A percentile compares a stretch with the other conserved stretches of the same genome.
phyloP scores from a whole-genome alignment of 2,329 filamentous ascomycete species.

The Colletotrichum ledebouriae region DNA sequence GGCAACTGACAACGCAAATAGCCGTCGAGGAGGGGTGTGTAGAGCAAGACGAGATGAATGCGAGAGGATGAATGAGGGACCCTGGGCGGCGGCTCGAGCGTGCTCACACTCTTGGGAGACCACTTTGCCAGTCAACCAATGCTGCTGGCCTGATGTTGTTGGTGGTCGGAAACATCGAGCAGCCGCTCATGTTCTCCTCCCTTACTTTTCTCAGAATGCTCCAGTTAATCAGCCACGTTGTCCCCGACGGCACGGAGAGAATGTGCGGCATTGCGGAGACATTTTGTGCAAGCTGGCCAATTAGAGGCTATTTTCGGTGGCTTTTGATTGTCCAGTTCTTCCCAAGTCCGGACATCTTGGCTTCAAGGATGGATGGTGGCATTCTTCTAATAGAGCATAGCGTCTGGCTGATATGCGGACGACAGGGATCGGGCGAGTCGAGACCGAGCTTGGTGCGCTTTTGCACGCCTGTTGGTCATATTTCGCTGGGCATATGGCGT shows the following conservation, averaged over 20 bases:
- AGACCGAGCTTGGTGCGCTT: background rate
- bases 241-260: conserved; percentile 8
- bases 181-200: conserved; percentile 3
- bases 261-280: conserved; percentile 8
- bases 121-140: no score
- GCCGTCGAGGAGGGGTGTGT: conserved; percentile 15
- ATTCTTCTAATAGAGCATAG: conserved; percentile 17
- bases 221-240: conserved; percentile 2
- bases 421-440: background rate
- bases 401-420: background rate
- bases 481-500: background rate
- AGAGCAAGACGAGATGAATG: conserved; percentile 1
- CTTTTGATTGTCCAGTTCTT: conserved; percentile 2
- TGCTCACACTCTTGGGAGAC: conserved; percentile 3
- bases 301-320: background rate
- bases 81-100: background rate
- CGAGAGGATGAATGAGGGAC: background rate
- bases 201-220: background rate
- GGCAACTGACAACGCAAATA: background rate
- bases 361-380: background rate
- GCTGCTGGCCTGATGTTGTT: conserved; percentile 9
- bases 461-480: background rate
- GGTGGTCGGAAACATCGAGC: conserved; percentile 2
- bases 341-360: conserved; percentile 1
- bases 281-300: background rate